Base-by-base conservation (phyloP, 2,329 filamentous ascomycete species). In the Cytospora schulzeri region DNA sequence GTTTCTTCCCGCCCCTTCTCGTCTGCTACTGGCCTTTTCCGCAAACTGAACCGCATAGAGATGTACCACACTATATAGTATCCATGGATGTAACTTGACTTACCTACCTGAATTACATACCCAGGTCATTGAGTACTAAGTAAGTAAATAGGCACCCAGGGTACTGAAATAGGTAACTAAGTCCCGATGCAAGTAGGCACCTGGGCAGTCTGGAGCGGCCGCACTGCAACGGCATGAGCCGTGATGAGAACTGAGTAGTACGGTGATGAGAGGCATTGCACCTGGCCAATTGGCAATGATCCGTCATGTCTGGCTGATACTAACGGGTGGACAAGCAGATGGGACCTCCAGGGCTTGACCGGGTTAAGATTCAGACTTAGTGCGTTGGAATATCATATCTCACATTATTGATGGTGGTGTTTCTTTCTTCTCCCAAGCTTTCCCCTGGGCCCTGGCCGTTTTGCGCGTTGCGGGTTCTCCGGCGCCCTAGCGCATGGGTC, bases 271-370 rank as follows among this genome's bases (percentile, higher is more conserved):
- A 22, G 33, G 52, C 15, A 45, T 19, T 56, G 26, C 59, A 45
- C 52, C 24, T 29, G 51, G 50, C 58, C 51, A 60, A 60, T 60
- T 54, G 33, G 45, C 45, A 54, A 29, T 33, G 26, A 45, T 12
- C 45, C n/a, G 11, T 48, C 45, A 8, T 48, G n/a, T 48, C 45
- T 48, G 45, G 45, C 45, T 48, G 45, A 48, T 48, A 48, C 45
- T 48, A 11, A 48, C 45, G 45, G 45, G 45, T 48, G 45, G 45
- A 48, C 45, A 48, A n/a, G n/a, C 45, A 48, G 45, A 48, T 22
- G n/a, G 45, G 45, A 48, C 45, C 45, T 15, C 12, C 14, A 35
- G 14, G 33, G 11, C 33, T 24, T 48, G 45, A 48, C 45, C 45
- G n/a, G 45, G 45, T 11, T 12, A 22, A 22, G 45, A 48, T 22